Evolutionary conservation across 768 basidiomycete genomes (phyloP), one percentile per base, ranked within the genome.

Genomic region (Auriculariales sp.): DNA sequence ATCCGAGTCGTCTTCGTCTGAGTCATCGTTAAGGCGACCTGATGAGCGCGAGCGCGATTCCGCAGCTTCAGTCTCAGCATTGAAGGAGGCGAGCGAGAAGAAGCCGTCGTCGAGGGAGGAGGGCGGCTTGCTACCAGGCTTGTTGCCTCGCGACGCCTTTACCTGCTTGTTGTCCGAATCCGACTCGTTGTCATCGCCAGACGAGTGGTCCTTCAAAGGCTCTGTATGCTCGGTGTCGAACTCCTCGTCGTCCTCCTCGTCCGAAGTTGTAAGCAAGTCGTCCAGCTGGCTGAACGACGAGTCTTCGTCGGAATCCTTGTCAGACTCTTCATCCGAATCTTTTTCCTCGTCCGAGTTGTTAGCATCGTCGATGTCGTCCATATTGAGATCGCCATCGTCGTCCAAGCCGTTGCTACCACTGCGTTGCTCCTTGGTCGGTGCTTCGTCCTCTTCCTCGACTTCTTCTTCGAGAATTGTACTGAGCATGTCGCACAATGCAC

Each of bases 41-140:
- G 68, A 69, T 2, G 80, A 79, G 9, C 75, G 71, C 14, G 67
- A 70, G 51, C 65, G 72, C 12, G 80, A 75, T 62, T 94, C 92
- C 2, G 79, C 75, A 55, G 75, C 77, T 61, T 88, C 86, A 2
- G 83, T 82, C 61, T 91, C 79, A 2, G 79, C 73, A 58, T 98
- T 95, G 70, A 99, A 99, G 17, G 78, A 71, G 27, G 78, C 77
- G 44, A 99, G 73, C 53, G 83, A 74, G 65, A 98, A 98, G 68
- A 98, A 98, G 12, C 72, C 78, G 60, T 98, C 94, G 62, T 97
- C 83, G 27, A 97, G 74, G 35, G 73, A 72, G 4, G 72, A 64
- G 50, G 71, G 67, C 3, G 59, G 59, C 60, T 59, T 50, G 10
- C 46, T 22, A 46, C 49, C 22, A 35, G 5, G 5, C n/a, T n/a